Conservation (phyloP, 768 basidiomycete genomes). For the Termitomyces sp. region DNA sequence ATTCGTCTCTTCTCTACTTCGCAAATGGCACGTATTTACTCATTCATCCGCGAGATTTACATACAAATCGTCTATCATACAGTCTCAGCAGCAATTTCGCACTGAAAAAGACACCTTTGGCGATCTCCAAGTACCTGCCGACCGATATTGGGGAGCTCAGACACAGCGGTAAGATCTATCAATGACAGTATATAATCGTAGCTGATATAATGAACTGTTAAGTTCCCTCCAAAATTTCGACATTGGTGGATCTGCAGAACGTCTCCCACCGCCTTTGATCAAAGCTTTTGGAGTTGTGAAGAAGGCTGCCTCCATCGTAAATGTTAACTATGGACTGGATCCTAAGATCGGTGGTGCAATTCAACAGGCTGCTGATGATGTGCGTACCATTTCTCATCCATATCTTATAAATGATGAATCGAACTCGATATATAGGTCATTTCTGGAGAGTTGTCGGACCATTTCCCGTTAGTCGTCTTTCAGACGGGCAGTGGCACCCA, state of each 20-base stretch:
- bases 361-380: constrained; percentile 91
- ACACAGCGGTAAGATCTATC: constrained; percentile 70
- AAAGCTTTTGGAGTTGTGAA: constrained; percentile 97
- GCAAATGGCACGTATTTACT: constrained; percentile 21
- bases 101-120: constrained; percentile 94
- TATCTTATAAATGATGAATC: neutral
- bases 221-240: constrained; percentile 95
- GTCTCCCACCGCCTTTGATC: constrained; percentile 92
- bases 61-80: neutral
- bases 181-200: neutral
- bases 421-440: constrained; percentile 62
- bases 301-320: constrained; percentile 92
- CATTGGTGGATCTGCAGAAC: constrained; percentile 92
- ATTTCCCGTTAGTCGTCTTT: constrained; percentile 98
- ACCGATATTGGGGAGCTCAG: constrained; percentile 96
- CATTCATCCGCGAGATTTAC: neutral
- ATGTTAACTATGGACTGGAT: constrained; percentile 86
- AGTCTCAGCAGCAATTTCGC: constrained; percentile 55
- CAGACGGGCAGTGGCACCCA: constrained; percentile 99
- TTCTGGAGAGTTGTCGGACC: constrained; percentile 87
- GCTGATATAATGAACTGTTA: neutral
- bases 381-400: constrained; percentile 18
- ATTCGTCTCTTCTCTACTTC: constrained; percentile 29
- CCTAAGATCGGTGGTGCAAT: constrained; percentile 84
- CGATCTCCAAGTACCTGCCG: constrained; percentile 71